Evolutionary conservation across 306 rosid species (phyloP).

Genomic region (Quercus aquifolioides): DNA sequence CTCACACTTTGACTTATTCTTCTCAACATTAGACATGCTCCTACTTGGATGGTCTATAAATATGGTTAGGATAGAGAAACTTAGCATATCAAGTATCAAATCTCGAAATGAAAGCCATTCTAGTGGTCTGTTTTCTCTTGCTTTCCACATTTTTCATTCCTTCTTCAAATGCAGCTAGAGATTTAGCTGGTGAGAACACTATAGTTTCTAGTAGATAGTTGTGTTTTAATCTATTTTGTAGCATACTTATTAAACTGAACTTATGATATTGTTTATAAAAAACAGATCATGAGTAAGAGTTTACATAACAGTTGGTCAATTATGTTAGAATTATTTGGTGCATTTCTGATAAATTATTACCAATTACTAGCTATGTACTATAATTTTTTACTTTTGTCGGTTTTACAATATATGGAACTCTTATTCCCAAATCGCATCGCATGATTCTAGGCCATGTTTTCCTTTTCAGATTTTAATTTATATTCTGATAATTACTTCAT

Average conservation of each 20-base stretch:
- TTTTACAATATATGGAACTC: no score
- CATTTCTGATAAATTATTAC: no score
- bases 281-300: neutral
- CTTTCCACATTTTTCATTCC: neutral
- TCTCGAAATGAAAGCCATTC: neutral
- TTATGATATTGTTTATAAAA: neutral
- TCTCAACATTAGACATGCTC: neutral
- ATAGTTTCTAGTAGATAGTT: neutral
- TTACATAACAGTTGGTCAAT: neutral
- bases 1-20: no score
- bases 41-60: neutral
- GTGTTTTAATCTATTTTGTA: neutral
- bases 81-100: neutral
- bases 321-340: neutral
- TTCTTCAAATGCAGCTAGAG: neutral
- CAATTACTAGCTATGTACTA: no score
- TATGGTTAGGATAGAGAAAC: neutral
- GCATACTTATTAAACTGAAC: neutral
- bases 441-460: no score
- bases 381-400: no score
- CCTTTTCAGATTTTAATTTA: no score
- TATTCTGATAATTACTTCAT: no score
- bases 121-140: neutral
- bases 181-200: neutral
- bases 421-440: no score